These are phyloP conservation scores for Emmonsia crescens DNA, from an alignment of 2,329 filamentous ascomycete species.

Conservation along the genomic window DNA sequence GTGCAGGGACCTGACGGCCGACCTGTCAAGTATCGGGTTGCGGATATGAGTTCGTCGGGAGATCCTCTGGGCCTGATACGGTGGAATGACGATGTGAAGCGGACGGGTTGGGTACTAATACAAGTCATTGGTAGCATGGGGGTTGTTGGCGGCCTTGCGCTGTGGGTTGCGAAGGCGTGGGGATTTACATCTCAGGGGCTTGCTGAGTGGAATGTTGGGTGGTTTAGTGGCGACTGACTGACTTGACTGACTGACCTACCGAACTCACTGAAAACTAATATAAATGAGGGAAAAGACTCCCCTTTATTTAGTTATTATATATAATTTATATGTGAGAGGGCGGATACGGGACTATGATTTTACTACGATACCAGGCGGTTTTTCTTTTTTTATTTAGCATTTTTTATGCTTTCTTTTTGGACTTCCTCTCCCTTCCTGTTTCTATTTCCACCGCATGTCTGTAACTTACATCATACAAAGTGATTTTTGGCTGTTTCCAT, in stretches of 20 bases:
- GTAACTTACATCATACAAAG: background rate
- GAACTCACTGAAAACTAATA: too few species aligned
- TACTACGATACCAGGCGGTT: background rate
- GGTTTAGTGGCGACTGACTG: slow-evolving; percentile 4
- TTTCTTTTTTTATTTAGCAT: background rate
- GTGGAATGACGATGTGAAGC: slow-evolving; percentile 55
- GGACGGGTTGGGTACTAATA: slow-evolving; percentile 55
- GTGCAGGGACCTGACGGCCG: slow-evolving; percentile 18
- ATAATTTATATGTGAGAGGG: background rate
- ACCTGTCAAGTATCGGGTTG: slow-evolving; percentile 24
- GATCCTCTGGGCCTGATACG: slow-evolving; percentile 73
- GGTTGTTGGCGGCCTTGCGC: slow-evolving; percentile 59
- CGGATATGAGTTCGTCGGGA: slow-evolving; percentile 40
- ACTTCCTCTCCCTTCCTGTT: too few species aligned
- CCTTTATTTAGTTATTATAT: background rate
- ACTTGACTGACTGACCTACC: background rate
- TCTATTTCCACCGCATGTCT: too few species aligned
- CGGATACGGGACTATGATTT: background rate
- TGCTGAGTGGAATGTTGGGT: slow-evolving; percentile 18
- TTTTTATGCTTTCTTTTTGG: too few species aligned
- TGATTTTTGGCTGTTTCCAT: background rate
- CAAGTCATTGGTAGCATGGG: slow-evolving; percentile 66
- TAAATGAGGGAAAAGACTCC: background rate
- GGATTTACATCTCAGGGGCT: slow-evolving; percentile 25
- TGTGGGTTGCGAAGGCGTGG: slow-evolving; percentile 46